Base-by-base conservation (phyloP, 2,329 filamentous ascomycete genomes). In the Epichloe sp. region DNA sequence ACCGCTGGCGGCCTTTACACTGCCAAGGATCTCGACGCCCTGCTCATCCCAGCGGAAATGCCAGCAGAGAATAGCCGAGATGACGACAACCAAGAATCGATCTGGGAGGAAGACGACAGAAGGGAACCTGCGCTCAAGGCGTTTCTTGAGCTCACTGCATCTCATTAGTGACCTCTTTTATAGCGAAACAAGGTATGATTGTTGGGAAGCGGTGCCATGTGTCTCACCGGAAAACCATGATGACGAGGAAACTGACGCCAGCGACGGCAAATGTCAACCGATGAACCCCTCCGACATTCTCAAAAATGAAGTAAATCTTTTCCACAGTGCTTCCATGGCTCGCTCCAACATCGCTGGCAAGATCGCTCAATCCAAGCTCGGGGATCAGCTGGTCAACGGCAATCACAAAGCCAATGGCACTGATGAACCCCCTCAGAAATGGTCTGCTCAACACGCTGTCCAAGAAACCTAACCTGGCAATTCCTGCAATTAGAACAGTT, bases 371-470 rank as follows among this genome's bases (percentile, higher is more conserved):
- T 0, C 93, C 93, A 60, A 95, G 77, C 66, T 97, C 89, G 0
- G 91, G 90, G 49, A 96, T 86, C 44, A 95, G 72, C 68, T 98
- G 93, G 65, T 97, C 93, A 37, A 97, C 88, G 40, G 94, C 82
- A 63, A 98, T 97, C 57, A 97, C 90, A 51, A 96, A 87, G 47
- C 93, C 93, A 63, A 98, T 94, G 48, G 93, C 93, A 52, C 88
- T 95, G 68, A 98, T 96, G 70, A 98, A 98, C 1, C 93, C 93
- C 53, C 93, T 78, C 51, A 97, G 70, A 60, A 98, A 97, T 1
- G 93, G 93, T 36, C 88, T 79, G 58, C 90, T 96, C 37, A 98
- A 76, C 11, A 98, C 90, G 61, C 88, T 95, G 63, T 98, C 93
- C 54, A 98, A 68, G 61, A 97, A 98, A 0, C 93, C 93, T 3